Conservation (phyloP, 2,329 filamentous ascomycete species). For the Aspergillus sp. region DNA sequence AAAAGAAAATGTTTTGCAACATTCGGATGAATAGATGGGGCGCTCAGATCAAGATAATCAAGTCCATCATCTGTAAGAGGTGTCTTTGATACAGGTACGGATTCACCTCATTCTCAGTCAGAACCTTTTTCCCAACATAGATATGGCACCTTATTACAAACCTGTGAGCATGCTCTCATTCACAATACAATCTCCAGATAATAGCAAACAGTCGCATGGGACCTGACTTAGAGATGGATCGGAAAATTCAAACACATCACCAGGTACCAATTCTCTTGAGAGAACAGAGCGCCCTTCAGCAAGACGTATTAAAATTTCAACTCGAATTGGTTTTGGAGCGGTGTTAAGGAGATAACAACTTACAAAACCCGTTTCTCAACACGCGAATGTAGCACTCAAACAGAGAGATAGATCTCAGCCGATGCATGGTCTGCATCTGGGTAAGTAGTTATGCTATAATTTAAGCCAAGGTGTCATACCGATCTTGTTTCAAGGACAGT, state of each 20-base stretch:
- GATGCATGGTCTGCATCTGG: conserved; percentile 68
- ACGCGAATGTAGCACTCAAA: conserved; percentile 97
- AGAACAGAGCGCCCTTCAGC: conserved; percentile 70
- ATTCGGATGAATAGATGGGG: conserved; percentile 76
- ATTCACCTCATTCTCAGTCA: conserved; percentile 61
- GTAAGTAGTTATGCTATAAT: no score
- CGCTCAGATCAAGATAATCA: conserved; percentile 68
- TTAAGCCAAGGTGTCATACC: conserved; percentile 40
- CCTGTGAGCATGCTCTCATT: conserved; percentile 98
- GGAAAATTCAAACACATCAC: conserved; percentile 94
- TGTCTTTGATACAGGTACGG: conserved; percentile 89
- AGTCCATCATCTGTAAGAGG: conserved; percentile 78
- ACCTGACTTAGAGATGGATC: conserved; percentile 85
- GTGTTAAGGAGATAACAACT: conserved; percentile 21
- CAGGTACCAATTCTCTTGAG: conserved; percentile 85
- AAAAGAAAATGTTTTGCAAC: conserved; percentile 88
- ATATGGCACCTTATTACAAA: conserved; percentile 19
- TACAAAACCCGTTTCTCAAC: conserved; percentile 88
- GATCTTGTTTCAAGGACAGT: conserved; percentile 87
- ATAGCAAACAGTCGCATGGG: conserved; percentile 83
- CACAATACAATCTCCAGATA: conserved; percentile 94
- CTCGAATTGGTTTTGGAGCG: neutral
- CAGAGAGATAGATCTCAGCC: conserved; percentile 82
- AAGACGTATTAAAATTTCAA: neutral
- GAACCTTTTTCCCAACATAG: conserved; percentile 1